These are phyloP conservation scores for Suhomyces coccinellae DNA, from an alignment of 1,139 yeast genomes.

Conservation along the genomic window DNA sequence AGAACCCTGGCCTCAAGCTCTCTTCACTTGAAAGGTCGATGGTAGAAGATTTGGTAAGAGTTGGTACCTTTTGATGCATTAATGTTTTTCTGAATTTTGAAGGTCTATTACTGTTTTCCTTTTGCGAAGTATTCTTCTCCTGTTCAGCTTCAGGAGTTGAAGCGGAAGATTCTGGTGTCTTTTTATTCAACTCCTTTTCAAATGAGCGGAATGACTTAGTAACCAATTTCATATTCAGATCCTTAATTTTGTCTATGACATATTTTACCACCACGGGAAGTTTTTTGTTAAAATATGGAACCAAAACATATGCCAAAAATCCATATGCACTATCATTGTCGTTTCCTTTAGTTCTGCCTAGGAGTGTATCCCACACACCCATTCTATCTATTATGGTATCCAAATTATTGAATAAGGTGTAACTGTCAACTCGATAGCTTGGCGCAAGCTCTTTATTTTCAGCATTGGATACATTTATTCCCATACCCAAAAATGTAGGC, in stretches of 20 bases:
- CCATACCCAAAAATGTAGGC: slow-evolving; percentile 48
- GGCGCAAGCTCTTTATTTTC: not conserved
- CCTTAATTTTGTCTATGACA: slow-evolving; percentile 51
- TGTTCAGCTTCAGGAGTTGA: not conserved
- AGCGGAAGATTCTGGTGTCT: not conserved
- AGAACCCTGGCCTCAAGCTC: slow-evolving; percentile 32
- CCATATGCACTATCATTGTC: slow-evolving; percentile 43
- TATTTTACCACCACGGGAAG: slow-evolving; percentile 49
- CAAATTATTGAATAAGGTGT: slow-evolving; percentile 26
- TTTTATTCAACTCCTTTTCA: slow-evolving; percentile 13
- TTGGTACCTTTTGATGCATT: slow-evolving; percentile 21
- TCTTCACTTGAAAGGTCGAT: slow-evolving; percentile 16
- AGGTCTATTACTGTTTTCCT: not conserved
- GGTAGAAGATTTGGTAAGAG: slow-evolving; percentile 18
- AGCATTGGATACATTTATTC: slow-evolving; percentile 21
- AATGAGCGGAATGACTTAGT: slow-evolving; percentile 16
- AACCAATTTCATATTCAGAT: slow-evolving; percentile 40
- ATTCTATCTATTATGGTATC: slow-evolving; percentile 54
- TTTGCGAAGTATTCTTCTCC: not conserved
- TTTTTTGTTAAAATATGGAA: slow-evolving; percentile 54
- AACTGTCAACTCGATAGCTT: slow-evolving; percentile 12
- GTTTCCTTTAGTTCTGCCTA: slow-evolving; percentile 31
- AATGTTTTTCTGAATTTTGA: slow-evolving; percentile 23
- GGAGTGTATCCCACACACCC: slow-evolving; percentile 55
- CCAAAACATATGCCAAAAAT: slow-evolving; percentile 52